A percentile compares a stretch with the other conserved stretches of the same genome.
phyloP scores from a whole-genome alignment of 768 basidiomycete species.

The Trametes maxima region DNA sequence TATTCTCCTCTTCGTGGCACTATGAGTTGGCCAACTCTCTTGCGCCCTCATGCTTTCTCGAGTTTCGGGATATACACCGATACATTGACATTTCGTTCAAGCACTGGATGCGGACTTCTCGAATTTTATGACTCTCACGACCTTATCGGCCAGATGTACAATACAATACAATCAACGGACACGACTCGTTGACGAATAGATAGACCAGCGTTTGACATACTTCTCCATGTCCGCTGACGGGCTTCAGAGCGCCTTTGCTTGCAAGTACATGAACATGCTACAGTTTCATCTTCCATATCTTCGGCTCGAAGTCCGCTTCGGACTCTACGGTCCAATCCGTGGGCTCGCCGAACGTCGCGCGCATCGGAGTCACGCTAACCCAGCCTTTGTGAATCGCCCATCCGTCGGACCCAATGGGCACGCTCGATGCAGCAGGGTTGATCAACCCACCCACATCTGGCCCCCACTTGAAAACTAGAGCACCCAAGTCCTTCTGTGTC shows the following conservation, averaged over 20 bases:
- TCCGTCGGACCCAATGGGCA: slow-evolving; percentile 81
- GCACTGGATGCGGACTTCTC: neutral
- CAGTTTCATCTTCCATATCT: slow-evolving; percentile 60
- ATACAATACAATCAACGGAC: neutral
- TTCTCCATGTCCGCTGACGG: neutral
- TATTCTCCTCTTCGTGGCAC: slow-evolving; percentile 1
- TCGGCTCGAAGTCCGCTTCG: slow-evolving; percentile 40
- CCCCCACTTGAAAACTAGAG: slow-evolving; percentile 74
- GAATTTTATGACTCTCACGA: neutral
- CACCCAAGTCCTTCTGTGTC: slow-evolving; percentile 29
- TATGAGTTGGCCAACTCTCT: neutral
- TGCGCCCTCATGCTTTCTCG: neutral
- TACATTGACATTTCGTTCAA: neutral
- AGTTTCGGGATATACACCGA: neutral
- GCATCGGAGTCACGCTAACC: slow-evolving; percentile 77
- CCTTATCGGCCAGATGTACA: slow-evolving; percentile 5
- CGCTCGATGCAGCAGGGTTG: slow-evolving; percentile 51
- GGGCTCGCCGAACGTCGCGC: slow-evolving; percentile 75
- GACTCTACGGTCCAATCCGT: slow-evolving; percentile 23
- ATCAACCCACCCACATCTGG: slow-evolving; percentile 73
- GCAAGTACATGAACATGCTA: slow-evolving; percentile 30
- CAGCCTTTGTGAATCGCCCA: slow-evolving; percentile 76
- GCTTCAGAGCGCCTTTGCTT: neutral
- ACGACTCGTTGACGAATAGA: slow-evolving; percentile 7
- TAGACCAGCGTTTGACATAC: neutral